phyloP scores from a whole-genome alignment of 176 grass and related monocot species.

The Dactylis glomerata region DNA sequence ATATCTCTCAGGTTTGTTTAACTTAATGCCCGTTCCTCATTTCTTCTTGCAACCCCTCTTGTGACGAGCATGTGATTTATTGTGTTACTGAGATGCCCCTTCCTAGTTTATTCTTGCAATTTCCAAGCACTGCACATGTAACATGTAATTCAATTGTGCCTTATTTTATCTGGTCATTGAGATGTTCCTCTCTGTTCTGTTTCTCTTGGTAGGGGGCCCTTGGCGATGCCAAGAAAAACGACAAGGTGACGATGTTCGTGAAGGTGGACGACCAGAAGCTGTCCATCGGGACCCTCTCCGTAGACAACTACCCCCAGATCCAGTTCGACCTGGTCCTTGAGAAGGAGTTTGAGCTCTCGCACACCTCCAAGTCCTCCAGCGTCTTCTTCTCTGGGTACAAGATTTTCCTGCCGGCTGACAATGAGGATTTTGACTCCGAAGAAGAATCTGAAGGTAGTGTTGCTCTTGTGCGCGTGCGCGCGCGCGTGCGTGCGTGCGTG shows the following conservation, averaged over 20 bases:
- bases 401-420: constrained; percentile 30
- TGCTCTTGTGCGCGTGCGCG: no score
- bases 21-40: background rate
- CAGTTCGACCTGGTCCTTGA: constrained; percentile 76
- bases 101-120: no score
- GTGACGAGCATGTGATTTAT: background rate
- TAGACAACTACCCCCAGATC: constrained; percentile 58
- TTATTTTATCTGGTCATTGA: no score
- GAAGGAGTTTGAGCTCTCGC: constrained; percentile 81
- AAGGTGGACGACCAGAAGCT: constrained; percentile 55
- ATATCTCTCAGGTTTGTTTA: constrained; percentile 65
- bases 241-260: constrained; percentile 43
- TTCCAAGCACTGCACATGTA: no score
- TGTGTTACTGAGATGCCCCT: background rate
- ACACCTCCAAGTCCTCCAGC: constrained; percentile 69
- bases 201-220: constrained; percentile 42
- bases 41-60: background rate
- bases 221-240: constrained; percentile 63
- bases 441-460: constrained; percentile 19
- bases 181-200: background rate
- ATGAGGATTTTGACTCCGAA: constrained; percentile 43
- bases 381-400: constrained; percentile 83
- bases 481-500: no score
- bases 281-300: constrained; percentile 60
- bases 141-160: no score